Conservation (phyloP, 768 basidiomycete genomes). For the Xerocomellus intermedius region DNA sequence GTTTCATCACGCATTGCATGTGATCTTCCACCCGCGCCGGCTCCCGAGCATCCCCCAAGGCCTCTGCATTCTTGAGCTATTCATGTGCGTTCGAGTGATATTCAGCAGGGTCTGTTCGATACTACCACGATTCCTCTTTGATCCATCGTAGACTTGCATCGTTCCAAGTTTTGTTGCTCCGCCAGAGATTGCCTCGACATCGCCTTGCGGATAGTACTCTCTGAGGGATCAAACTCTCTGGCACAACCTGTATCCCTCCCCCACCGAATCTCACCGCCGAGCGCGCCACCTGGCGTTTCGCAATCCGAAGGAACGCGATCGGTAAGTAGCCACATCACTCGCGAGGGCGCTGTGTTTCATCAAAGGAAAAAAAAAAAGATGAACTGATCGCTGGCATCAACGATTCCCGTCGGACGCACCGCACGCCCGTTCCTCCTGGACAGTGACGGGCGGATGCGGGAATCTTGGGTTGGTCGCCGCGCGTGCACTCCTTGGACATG, state of each 20-base stretch:
- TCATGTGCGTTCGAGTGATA: neutral
- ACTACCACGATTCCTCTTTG: neutral
- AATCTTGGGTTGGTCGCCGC: constrained; percentile 37
- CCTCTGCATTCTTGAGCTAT: neutral
- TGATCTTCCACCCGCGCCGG: neutral
- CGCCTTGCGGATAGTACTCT: constrained; percentile 28
- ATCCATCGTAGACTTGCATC: neutral
- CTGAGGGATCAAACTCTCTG: constrained; percentile 33
- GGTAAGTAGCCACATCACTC: constrained; percentile 23
- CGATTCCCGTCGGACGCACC: neutral
- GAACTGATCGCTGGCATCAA: neutral
- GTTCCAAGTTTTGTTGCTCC: neutral
- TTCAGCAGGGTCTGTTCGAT: neutral
- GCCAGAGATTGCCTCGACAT: neutral
- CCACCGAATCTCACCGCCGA: constrained; percentile 21
- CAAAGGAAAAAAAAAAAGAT: neutral
- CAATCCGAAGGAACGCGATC: constrained; percentile 41
- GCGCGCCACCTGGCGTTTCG: constrained; percentile 36
- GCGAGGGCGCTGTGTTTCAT: neutral
- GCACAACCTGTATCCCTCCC: constrained; percentile 26
- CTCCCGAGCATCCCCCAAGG: neutral
- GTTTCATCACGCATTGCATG: neutral
- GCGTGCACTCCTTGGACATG: constrained; percentile 45
- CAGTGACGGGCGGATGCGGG: constrained; percentile 47
- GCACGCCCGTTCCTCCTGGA: neutral